These are phyloP conservation scores for Candida sp. DNA, from an alignment of 1,139 yeast genomes.

Conservation along the genomic window DNA sequence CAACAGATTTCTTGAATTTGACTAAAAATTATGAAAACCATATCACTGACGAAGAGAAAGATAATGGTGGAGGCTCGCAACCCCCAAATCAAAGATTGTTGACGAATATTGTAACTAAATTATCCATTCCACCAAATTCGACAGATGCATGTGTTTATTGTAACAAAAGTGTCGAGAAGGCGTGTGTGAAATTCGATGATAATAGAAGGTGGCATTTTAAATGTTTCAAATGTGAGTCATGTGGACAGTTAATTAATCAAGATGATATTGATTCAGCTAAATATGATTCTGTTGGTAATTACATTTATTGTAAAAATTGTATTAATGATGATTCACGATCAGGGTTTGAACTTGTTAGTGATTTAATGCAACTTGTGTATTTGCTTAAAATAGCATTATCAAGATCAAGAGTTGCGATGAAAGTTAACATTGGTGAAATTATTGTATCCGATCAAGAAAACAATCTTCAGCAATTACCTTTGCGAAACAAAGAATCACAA, in stretches of 20 bases:
- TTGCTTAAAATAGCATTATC: slow-evolving; percentile 80
- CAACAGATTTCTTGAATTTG: slow-evolving; percentile 58
- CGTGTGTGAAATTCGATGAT: slow-evolving; percentile 60
- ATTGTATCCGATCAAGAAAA: neutral
- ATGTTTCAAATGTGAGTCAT: slow-evolving; percentile 65
- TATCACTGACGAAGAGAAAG: slow-evolving; percentile 10
- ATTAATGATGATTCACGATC: slow-evolving; percentile 41
- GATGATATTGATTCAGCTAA: slow-evolving; percentile 32
- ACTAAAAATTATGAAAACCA: slow-evolving; percentile 27
- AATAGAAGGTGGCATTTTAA: slow-evolving; percentile 79
- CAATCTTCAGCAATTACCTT: neutral
- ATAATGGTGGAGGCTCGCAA: neutral
- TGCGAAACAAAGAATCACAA: slow-evolving; percentile 9
- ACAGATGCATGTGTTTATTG: slow-evolving; percentile 79
- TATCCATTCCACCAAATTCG: slow-evolving; percentile 54
- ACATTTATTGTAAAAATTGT: slow-evolving; percentile 58
- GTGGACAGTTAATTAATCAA: slow-evolving; percentile 34
- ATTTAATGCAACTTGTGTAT: slow-evolving; percentile 70
- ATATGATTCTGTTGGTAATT: slow-evolving; percentile 19
- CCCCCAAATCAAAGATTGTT: slow-evolving; percentile 9
- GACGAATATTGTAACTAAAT: slow-evolving; percentile 28
- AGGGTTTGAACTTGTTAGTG: slow-evolving; percentile 66
- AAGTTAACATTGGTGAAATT: slow-evolving; percentile 9
- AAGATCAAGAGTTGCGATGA: slow-evolving; percentile 72
- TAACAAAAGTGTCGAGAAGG: slow-evolving; percentile 75